phyloP scores from a whole-genome alignment of 2,329 filamentous ascomycete species.

The Pseudocercospora pini-densiflorae region DNA sequence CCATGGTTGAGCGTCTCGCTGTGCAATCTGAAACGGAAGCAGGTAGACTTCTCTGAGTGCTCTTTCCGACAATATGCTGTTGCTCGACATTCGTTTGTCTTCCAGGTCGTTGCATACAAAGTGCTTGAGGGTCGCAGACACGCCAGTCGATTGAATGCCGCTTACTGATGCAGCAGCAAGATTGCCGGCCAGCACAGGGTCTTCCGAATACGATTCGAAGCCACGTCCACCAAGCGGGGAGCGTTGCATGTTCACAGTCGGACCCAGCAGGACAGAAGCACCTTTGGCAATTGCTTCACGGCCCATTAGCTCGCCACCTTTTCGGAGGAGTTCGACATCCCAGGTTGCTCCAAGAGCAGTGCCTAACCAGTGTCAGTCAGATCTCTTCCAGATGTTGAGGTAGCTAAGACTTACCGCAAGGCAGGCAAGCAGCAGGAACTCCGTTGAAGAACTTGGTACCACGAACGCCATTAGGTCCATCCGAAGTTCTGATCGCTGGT shows the following conservation, averaged over 20 bases:
- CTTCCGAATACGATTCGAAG: constrained; percentile 86
- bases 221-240: constrained; percentile 83
- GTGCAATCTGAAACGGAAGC: constrained; percentile 74
- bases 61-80: constrained; percentile 67
- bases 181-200: constrained; percentile 76
- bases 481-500: constrained; percentile 67
- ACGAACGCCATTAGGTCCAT: constrained; percentile 72
- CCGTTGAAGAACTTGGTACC: constrained; percentile 72
- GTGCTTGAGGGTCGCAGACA: constrained; percentile 80
- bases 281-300: constrained; percentile 74
- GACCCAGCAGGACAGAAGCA: constrained; percentile 73
- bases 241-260: constrained; percentile 81
- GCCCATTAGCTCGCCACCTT: constrained; percentile 73
- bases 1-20: constrained; percentile 70
- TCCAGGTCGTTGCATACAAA: constrained; percentile 77
- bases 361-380: constrained; percentile 18
- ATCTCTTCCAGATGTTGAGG: not conserved
- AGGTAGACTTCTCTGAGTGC: constrained; percentile 72
- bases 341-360: constrained; percentile 79
- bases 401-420: constrained; percentile 60
- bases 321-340: constrained; percentile 71
- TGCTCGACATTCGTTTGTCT: constrained; percentile 67
- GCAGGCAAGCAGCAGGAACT: constrained; percentile 70
- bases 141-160: constrained; percentile 71
- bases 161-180: constrained; percentile 65